Percentiles rank a stretch among this genome's conserved stretches.
Conservation (phyloP, 1,139 yeast genomes). For the Sugiyamaella grinbergsii region DNA sequence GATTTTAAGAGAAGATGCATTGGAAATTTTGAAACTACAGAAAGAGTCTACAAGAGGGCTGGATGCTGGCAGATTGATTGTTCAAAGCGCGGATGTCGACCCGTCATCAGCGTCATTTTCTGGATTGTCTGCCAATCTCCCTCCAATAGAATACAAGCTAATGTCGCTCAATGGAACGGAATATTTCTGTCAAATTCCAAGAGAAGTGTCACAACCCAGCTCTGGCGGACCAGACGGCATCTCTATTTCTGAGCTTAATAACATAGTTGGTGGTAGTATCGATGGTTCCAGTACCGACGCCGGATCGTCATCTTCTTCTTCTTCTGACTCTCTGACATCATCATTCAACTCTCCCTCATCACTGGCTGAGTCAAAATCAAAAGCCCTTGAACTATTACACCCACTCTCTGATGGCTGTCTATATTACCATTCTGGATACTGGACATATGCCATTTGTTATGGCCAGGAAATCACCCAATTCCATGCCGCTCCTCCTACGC, state of each 20-base stretch:
- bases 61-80: not conserved
- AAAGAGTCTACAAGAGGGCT: not conserved
- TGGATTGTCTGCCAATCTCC: not conserved
- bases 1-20: constrained; percentile 14
- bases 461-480: constrained; percentile 61
- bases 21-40: constrained; percentile 6
- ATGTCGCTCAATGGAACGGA: constrained; percentile 24
- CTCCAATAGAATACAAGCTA: constrained; percentile 17
- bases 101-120: too few species aligned
- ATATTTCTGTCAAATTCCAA: constrained; percentile 27
- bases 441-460: constrained; percentile 65
- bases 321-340: not conserved
- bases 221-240: too few species aligned
- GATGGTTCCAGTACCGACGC: not conserved
- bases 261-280: not conserved
- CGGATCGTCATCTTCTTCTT: not conserved
- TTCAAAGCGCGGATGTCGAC: not conserved
- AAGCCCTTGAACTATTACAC: constrained; percentile 38
- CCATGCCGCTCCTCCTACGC: constrained; percentile 45
- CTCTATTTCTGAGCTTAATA: not conserved
- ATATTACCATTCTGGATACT: constrained; percentile 53
- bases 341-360: constrained; percentile 3
- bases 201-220: too few species aligned
- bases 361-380: constrained; percentile 13
- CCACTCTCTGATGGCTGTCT: constrained; percentile 42